Evolutionary conservation across 208 protist species (phyloP), one percentile per base, ranked within the genome.

Genomic region (Perkinsela sp.): DNA sequence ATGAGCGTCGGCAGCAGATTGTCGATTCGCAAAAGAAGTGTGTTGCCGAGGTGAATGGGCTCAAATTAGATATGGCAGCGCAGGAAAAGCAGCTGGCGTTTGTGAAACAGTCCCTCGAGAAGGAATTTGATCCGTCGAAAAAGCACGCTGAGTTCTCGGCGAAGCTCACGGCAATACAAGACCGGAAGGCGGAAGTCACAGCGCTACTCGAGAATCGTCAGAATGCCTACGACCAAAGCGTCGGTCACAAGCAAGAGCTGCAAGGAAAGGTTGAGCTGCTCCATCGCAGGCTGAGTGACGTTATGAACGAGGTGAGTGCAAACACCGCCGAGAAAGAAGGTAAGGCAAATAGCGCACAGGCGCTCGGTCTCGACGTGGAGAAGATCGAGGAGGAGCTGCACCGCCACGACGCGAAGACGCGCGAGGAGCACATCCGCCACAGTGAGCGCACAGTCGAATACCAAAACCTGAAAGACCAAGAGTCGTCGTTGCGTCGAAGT

Each of bases 281-380:
- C 82, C 2, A 72, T 72, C 1, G 74, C 78, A 65, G 70, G 77
- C 31, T 29, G 65, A 67, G 66, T 70, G 65, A 70, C 73, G 57
- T 69, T 91, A 29, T 66, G 57, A 16, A 78, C 76, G 31, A 79
- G 31, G 71, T 40, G 13, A 29, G 40, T n/a, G 28, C 73, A 22
- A 73, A 88, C 48, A 73, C 80, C 69, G 67, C 74, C 67, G 76
- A 76, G 1, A 72, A 68, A 31, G 31, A 67, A 13, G 72, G 72
- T 30, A 72, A 73, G 40, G 80, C 83, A 68, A 74, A 78, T 71
- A 75, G 81, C 31, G 77, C 78, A 2, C 70, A 77, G 71, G 65
- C 67, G 13, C 71, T 93, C 31, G 83, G 92, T 66, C 78, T 74
- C 30, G 82, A 91, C 48, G 80, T 89, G 30, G 82, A 83, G 29